phyloP scores from a whole-genome alignment of 176 grass and related monocot genomes.

The Zizania latifolia region DNA sequence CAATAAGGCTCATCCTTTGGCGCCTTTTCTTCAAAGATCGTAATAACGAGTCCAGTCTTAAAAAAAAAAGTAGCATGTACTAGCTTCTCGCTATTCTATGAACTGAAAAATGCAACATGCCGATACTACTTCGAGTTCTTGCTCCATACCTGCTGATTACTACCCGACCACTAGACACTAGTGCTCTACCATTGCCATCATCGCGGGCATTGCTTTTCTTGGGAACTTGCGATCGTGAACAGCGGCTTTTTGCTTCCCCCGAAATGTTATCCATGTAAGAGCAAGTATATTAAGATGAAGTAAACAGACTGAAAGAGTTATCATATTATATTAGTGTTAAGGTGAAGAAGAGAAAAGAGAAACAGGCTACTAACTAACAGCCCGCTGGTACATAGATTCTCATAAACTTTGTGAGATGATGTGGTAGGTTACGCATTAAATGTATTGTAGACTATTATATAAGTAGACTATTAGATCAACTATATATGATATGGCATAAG shows the following conservation, averaged over 20 bases:
- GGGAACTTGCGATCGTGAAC: constrained; percentile 31
- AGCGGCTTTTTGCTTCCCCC: constrained; percentile 29
- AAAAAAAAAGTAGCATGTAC: neutral
- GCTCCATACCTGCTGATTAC: constrained; percentile 25
- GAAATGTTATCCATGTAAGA: constrained; percentile 2
- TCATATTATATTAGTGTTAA: no score
- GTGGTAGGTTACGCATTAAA: no score
- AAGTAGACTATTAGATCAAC: no score
- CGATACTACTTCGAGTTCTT: neutral
- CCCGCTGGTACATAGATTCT: no score
- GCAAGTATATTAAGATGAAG: no score
- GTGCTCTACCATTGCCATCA: constrained; percentile 27
- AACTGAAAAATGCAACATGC: neutral
- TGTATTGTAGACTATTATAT: no score
- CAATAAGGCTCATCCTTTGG: constrained; percentile 9
- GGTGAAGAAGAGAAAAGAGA: no score
- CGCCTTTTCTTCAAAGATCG: constrained; percentile 28
- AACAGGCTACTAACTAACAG: no score
- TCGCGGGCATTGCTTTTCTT: constrained; percentile 24
- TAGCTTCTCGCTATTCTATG: constrained; percentile 5
- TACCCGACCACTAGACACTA: neutral
- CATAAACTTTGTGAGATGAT: no score
- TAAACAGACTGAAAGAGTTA: no score
- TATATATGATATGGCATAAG: no score
- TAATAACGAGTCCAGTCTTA: no score